phyloP scores from a whole-genome alignment of 176 grass and related monocot species.

The Guadua angustifolia region DNA sequence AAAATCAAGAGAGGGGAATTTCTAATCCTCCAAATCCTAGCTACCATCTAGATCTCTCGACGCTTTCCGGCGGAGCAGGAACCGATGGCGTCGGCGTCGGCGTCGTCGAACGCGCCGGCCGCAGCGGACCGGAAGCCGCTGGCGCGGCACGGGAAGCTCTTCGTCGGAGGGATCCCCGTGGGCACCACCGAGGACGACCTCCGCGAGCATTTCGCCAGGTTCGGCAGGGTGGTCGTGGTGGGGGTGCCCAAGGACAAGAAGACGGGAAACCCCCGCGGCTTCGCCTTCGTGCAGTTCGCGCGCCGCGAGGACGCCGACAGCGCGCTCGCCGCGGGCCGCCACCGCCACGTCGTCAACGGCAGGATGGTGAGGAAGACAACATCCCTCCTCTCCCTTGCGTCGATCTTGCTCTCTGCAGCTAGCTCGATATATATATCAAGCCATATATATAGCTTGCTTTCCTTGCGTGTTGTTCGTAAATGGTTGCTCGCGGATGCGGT shows the following conservation, averaged over 20 bases:
- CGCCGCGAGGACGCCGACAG: background rate
- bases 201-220: constrained; percentile 19
- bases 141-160: constrained; percentile 38
- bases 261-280: constrained; percentile 31
- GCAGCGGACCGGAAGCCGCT: background rate
- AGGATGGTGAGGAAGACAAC: constrained; percentile 6
- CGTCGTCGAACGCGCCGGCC: background rate
- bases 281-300: constrained; percentile 41
- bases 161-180: constrained; percentile 38
- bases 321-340: constrained; percentile 8
- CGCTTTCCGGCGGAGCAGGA: too few species aligned
- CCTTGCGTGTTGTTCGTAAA: background rate
- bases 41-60: background rate
- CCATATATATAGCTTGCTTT: background rate
- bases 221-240: constrained; percentile 17
- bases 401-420: background rate
- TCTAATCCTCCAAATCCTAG: background rate
- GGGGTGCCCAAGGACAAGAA: constrained; percentile 15
- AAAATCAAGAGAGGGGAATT: background rate
- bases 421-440: background rate
- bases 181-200: constrained; percentile 12
- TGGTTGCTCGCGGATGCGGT: background rate
- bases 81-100: background rate
- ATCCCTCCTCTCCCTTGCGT: background rate
- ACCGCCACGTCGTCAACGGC: constrained; percentile 4